A percentile compares a stretch with the other conserved stretches of the same genome.
Conservation (phyloP, 2,329 filamentous ascomycete species). For the Rhynchosporium agropyri region DNA sequence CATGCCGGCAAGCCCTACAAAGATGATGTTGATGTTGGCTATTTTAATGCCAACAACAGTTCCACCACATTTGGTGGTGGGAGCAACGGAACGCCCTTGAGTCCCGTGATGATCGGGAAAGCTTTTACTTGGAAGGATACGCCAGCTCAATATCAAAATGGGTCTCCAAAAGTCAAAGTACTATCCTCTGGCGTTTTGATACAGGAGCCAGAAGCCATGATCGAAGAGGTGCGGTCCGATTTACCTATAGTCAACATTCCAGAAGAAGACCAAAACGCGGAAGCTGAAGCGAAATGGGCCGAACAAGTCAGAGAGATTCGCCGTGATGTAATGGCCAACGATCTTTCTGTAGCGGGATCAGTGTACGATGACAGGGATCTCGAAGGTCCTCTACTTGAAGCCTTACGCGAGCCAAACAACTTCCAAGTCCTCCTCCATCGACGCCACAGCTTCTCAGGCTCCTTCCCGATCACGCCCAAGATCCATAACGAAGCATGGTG, state of each 20-base stretch:
- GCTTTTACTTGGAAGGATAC: conserved; percentile 67
- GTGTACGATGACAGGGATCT: conserved; percentile 62
- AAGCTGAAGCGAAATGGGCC: conserved; percentile 38
- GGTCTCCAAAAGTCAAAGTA: conserved; percentile 34
- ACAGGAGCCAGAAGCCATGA: conserved; percentile 26
- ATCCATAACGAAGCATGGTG: conserved; percentile 61
- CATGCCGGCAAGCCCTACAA: conserved; percentile 58
- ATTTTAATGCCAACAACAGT: conserved; percentile 35
- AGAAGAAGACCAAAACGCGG: conserved; percentile 29
- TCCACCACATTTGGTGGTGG: conserved; percentile 23
- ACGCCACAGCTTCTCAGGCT: conserved; percentile 58
- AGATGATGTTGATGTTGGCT: conserved; percentile 48
- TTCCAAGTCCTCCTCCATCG: conserved; percentile 58
- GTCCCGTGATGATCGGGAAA: conserved; percentile 46
- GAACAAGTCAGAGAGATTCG: conserved; percentile 48
- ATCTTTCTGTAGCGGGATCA: conserved; percentile 61
- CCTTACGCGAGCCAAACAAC: conserved; percentile 50
- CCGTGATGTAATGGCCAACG: conserved; percentile 48
- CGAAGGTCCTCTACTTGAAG: conserved; percentile 54
- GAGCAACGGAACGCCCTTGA: conserved; percentile 29
- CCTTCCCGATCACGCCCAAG: conserved; percentile 40
- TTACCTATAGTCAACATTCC: conserved; percentile 17
- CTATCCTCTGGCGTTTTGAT: conserved; percentile 17
- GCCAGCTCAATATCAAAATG: conserved; percentile 58
- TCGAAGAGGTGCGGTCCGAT: conserved; percentile 24